phyloP scores from a whole-genome alignment of 108 stramenopile species.

The Aurantiochytrium sp. region DNA sequence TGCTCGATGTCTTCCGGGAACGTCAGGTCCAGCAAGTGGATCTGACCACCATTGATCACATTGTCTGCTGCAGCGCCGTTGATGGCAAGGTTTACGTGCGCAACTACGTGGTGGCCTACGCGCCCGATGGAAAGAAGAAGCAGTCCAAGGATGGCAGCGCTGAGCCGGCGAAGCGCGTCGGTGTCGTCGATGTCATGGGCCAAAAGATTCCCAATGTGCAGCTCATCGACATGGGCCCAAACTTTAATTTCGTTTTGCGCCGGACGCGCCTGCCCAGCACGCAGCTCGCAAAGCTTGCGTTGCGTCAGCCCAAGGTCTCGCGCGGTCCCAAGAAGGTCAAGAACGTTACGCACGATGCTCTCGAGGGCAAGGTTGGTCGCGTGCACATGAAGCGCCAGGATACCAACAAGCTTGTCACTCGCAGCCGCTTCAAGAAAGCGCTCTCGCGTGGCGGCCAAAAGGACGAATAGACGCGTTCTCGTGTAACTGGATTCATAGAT shows the following conservation, averaged over 20 bases:
- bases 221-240: conserved; percentile 83
- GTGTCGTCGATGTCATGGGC: conserved; percentile 29
- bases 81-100: conserved; percentile 27
- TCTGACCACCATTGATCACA: conserved; percentile 79
- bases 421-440: conserved; percentile 33
- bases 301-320: conserved; percentile 59
- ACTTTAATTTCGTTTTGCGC: conserved; percentile 76
- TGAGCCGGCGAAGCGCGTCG: conserved; percentile 68
- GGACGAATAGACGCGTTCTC: too few relatives aligned
- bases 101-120: conserved; percentile 32
- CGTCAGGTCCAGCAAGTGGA: conserved; percentile 77
- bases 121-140: conserved; percentile 49
- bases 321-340: conserved; percentile 82
- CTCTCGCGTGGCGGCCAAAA: not conserved
- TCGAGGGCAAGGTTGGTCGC: conserved; percentile 91
- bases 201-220: conserved; percentile 70
- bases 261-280: conserved; percentile 78
- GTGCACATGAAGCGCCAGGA: conserved; percentile 93
- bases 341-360: conserved; percentile 67
- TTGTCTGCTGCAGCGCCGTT: conserved; percentile 62
- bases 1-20: conserved; percentile 91
- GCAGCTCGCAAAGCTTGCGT: conserved; percentile 84
- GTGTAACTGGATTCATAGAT: too few relatives aligned
- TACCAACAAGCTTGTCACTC: conserved; percentile 66
- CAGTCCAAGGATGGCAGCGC: conserved; percentile 70